Percentiles rank a stretch among this genome's conserved stretches.
These are phyloP conservation scores for Phytopythium sindhum DNA, from an alignment of 352 stramenopile species.

Conservation along the genomic window DNA sequence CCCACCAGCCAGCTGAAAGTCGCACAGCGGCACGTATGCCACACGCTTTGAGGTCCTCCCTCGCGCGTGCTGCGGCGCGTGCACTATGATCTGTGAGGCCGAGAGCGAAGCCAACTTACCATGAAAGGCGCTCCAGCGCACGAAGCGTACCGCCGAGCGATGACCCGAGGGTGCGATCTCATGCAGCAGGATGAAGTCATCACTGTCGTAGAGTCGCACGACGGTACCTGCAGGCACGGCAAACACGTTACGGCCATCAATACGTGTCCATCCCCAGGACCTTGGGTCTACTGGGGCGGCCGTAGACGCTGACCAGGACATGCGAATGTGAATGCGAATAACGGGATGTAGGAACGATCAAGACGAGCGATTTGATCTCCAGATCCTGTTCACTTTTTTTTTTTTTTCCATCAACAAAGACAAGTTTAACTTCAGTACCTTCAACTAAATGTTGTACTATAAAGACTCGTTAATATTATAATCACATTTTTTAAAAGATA, in stretches of 20 bases:
- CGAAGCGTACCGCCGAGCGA: constrained; percentile 44
- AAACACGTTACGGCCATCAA: constrained; percentile 81
- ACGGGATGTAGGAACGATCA: too few species aligned
- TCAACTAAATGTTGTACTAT: too few species aligned
- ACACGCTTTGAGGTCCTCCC: constrained; percentile 26
- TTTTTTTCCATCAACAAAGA: too few species aligned
- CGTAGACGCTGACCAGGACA: neutral
- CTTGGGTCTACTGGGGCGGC: constrained; percentile 20
- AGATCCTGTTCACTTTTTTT: too few species aligned
- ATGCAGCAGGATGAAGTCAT: constrained; percentile 78
- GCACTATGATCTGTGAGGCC: constrained; percentile 52
- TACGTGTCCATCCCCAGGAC: constrained; percentile 75
- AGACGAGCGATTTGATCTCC: too few species aligned
- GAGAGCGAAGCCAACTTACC: constrained; percentile 77
- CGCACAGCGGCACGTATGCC: constrained; percentile 43
- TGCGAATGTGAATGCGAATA: too few species aligned
- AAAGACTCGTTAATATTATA: too few species aligned
- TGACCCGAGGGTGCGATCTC: constrained; percentile 61
- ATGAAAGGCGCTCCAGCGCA: constrained; percentile 78
- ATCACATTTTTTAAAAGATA: too few species aligned
- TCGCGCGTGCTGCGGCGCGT: constrained; percentile 43
- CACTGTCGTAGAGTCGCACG: constrained; percentile 78
- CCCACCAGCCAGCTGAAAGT: constrained; percentile 29
- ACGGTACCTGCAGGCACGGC: constrained; percentile 63
- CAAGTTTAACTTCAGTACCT: too few species aligned